Base-by-base conservation (phyloP, 306 rosid genomes). In the Sophora flavescens region DNA sequence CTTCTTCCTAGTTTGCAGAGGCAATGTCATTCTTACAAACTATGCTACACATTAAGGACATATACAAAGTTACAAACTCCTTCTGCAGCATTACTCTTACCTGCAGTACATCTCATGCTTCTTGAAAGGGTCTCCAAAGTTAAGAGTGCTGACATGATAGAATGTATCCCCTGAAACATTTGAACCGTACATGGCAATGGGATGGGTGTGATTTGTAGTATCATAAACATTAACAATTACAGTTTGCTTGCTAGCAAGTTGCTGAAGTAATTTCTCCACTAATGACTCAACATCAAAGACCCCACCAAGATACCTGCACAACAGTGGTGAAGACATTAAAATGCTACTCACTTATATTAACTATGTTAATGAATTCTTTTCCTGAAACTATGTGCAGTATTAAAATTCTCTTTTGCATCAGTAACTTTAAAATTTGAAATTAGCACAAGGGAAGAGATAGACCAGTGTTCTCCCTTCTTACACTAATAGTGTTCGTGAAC, bases 21-120 rank as follows among this genome's bases (percentile, higher is more conserved):
- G 33, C 47, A 53, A 0, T 14, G 52, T 7, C 35, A 57, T 44
- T 11, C 15, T 26, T 30, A 61, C 47, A 16, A 32, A 33, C 35
- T 47, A 47, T 1, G 33, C 59, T 4, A 8, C 45, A 59, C 7
- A 17, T 48, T 14, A 44, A 30, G 57, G 10, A 16, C 10, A 12
- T 6, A 75, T 42, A 75, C 22, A 22, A 22, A 22, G 22, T 22
- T 44, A 11, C 50, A 11, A 11, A 44, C 50, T 44, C 50, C 50
- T 41, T 8, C 45, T 10, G 50, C 53, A 51, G 14, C 12, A 18
- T 47, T 12, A 15, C 52, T 4, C n/a, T 76, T 80, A 88, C 96
- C 96, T 83, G 96, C 96, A 90, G 61, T 38, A 89, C 96, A 90
- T 90, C 80, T 90, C 91, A 74, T 90, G 96, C 83, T 82, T 90